phyloP scores from a whole-genome alignment of 148 eudicot genomes.

The Vaccinium macrocarpon region DNA sequence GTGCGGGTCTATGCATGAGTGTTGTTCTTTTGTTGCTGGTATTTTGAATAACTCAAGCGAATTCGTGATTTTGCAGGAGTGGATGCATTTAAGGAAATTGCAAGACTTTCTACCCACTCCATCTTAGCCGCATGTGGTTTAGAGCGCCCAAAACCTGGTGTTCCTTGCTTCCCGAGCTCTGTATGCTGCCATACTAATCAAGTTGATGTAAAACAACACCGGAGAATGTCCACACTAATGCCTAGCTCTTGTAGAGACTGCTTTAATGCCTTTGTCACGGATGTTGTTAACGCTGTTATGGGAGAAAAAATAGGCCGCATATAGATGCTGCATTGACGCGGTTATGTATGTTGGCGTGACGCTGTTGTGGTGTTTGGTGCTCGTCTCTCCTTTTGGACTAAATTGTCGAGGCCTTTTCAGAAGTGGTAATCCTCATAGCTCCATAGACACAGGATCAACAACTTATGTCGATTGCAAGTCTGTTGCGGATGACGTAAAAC shows the following conservation, averaged over 20 bases:
- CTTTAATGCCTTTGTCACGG: constrained; percentile 62
- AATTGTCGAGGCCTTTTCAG: background rate
- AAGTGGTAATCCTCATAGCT: background rate
- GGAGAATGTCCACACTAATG: constrained; percentile 51
- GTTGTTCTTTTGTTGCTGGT: background rate
- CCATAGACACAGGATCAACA: background rate
- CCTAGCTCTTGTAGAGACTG: constrained; percentile 72
- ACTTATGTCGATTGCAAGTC: no score
- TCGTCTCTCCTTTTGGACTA: background rate
- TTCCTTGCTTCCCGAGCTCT: constrained; percentile 28
- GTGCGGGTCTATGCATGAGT: background rate
- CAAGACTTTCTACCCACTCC: constrained; percentile 74
- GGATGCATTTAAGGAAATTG: constrained; percentile 72
- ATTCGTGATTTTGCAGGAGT: constrained; percentile 41
- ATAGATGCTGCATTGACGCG: background rate
- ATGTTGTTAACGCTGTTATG: constrained; percentile 55
- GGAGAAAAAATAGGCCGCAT: constrained; percentile 29
- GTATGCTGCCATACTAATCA: constrained; percentile 46
- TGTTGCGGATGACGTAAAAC: no score
- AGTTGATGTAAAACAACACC: constrained; percentile 28
- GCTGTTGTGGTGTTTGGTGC: background rate
- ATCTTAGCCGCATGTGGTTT: constrained; percentile 79
- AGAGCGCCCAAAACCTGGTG: constrained; percentile 47
- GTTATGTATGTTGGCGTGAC: background rate
- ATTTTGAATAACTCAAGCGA: background rate